A percentile compares a stretch with the other conserved stretches of the same genome.
Conservation (phyloP, 2,329 filamentous ascomycete species). For the Aspergillus hortae region DNA sequence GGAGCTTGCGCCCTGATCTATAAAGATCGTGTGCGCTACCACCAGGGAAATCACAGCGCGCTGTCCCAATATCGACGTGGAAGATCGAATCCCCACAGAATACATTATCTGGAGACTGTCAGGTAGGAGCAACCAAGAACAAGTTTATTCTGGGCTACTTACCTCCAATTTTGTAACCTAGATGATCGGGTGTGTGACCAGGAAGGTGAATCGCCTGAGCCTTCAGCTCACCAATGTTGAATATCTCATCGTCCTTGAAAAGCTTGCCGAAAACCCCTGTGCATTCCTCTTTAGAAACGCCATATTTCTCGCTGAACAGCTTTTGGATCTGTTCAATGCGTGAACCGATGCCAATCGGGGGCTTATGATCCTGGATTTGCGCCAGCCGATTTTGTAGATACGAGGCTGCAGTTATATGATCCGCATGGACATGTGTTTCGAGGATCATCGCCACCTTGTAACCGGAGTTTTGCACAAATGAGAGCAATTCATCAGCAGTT, state of each 20-base stretch:
- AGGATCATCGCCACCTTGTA: slow-evolving; percentile 54
- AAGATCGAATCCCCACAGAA: slow-evolving; percentile 56
- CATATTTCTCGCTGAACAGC: slow-evolving; percentile 51
- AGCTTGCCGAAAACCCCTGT: slow-evolving; percentile 50
- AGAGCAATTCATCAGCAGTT: slow-evolving; percentile 53
- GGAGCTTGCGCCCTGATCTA: slow-evolving; percentile 42
- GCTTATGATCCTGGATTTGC: slow-evolving; percentile 32
- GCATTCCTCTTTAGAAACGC: slow-evolving; percentile 44
- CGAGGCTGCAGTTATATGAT: slow-evolving; percentile 57
- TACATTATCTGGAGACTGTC: slow-evolving; percentile 37
- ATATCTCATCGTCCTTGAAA: slow-evolving; percentile 55
- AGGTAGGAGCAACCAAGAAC: background rate
- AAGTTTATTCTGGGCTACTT: background rate
- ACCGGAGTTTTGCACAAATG: slow-evolving; percentile 39
- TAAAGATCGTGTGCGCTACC: slow-evolving; percentile 47
- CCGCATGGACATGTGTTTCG: slow-evolving; percentile 54
- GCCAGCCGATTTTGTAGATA: slow-evolving; percentile 53
- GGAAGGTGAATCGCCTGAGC: slow-evolving; percentile 56
- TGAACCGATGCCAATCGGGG: slow-evolving; percentile 55
- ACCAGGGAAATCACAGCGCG: slow-evolving; percentile 55
- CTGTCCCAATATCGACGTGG: slow-evolving; percentile 51
- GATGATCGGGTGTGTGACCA: slow-evolving; percentile 61
- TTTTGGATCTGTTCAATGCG: slow-evolving; percentile 54
- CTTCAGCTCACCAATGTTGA: slow-evolving; percentile 49
- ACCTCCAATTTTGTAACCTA: slow-evolving; percentile 58